Base-by-base conservation (phyloP, 1,284 basidiomycete species). In the Tilletia indica region DNA sequence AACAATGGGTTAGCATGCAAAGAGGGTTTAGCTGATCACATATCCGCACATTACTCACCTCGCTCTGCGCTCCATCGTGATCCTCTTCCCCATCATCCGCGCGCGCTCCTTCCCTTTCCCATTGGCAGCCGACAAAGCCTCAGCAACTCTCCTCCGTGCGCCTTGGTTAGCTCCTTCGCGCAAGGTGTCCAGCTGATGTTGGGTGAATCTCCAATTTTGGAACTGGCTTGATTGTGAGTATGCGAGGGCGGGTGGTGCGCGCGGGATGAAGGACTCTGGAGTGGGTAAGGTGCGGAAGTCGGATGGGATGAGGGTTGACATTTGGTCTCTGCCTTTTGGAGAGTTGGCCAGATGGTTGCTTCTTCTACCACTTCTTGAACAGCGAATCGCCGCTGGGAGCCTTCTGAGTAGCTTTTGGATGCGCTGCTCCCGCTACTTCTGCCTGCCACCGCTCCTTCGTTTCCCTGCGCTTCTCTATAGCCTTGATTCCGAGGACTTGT, bases 141-240 rank as follows among this genome's bases (percentile, higher is more conserved):
- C 16, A 5, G 47, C 21, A 19, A 79, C 71, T 2, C 73, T 67
- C 3, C 31, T 48, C 0, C 72, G 68, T 1, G 78, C 75, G 3
- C 74, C 70, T 0, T 36, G 19, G 48, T 80, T 78, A 19, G 70
- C 66, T 0, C 67, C 49, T 2, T 54, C 3, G 0, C 80, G 74
- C 14, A 76, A 64, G 6, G 34, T 25, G 0, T 61, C 25, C 3
- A 83, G 75, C 21, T 56, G 21, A 4, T 66, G 25, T 5, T 67
- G 48, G 49, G 71, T 73, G 72, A 79, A 81, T 4, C 75, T 74
- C 81, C 81, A 83, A 70, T 83, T 79, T n/a, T 74, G 74, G 0
- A 76, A 78, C 67, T 83, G 81, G 25, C 77, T 80, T 4, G 80
- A 78, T 47, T 79, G 77, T 3, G 78, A 73, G 68, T 73, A 83